Base-by-base conservation (phyloP, 208 protist species). In the Leishmania mexicana region DNA sequence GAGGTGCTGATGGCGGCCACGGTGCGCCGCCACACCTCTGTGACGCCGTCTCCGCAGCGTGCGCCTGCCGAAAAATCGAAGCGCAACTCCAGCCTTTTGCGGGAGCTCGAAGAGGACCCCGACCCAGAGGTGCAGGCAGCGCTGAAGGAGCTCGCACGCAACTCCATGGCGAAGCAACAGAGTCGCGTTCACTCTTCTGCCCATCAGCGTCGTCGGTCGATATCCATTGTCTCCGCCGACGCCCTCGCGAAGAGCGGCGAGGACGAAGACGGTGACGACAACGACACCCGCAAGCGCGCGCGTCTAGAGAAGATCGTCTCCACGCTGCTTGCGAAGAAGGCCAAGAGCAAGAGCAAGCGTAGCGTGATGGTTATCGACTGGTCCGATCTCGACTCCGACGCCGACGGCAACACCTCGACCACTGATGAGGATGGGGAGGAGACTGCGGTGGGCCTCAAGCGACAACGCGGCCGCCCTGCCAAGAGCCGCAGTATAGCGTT, bases 311-410 rank as follows among this genome's bases (percentile, higher is more conserved):
- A 83, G 78, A 93, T 97, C 31, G 91, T 97, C 65, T 88, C 89
- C 42, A 88, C 81, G 64, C 84, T 94, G 38, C 84, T 97, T 19
- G 73, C 87, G 51, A 73, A 91, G 49, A 79, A 87, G 70, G 79
- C 85, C 68, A 88, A 90, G 73, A 87, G 87, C 68, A 90, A 91
- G 78, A 94, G 92, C 75, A 96, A 95, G 84, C 88, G 87, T 71
- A 97, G 92, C 72, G 91, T 95, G 21, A 88, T 96, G 78, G 94
- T 97, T 58, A 96, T 97, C 79, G 90, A 97, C 84, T 97, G 92
- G 91, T 94, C 90, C 15, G 88, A 91, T 78, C 57, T 70, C 64
- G 81, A 90, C 49, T 91, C 89, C n/a, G 83, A 88, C 57, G 81
- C 31, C 64, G 68, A 79, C 38, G 42, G 79, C 4, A 58, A 87